These are phyloP conservation scores for Mortierella sp. DNA, from an alignment of 371 early-diverging fungal species.

Conservation along the genomic window DNA sequence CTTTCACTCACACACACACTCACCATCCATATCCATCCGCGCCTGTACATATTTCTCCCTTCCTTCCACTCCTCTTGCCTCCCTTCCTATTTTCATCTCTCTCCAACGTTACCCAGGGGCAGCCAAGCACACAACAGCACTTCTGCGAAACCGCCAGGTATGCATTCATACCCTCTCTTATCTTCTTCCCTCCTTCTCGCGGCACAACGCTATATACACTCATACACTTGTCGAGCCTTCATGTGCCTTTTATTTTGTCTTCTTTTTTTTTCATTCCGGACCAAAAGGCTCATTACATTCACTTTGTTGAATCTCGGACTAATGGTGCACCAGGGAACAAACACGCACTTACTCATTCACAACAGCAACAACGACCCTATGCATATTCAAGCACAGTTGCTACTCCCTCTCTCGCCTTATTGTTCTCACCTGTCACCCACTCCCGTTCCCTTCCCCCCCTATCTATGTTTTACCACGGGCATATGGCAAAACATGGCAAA, in stretches of 20 bases:
- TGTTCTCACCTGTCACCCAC: too few species aligned
- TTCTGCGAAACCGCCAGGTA: neutral
- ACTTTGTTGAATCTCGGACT: conserved; percentile 4
- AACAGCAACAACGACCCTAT: neutral
- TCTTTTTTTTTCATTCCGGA: neutral
- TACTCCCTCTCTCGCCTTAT: neutral
- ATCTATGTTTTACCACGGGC: neutral
- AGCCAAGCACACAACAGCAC: neutral
- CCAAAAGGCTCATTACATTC: neutral
- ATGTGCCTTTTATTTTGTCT: neutral
- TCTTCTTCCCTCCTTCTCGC: neutral
- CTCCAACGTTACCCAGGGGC: neutral
- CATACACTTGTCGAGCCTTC: neutral
- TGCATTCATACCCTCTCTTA: neutral
- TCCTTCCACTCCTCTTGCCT: neutral
- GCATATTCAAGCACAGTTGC: too few species aligned
- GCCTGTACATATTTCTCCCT: neutral
- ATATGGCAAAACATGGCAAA: neutral
- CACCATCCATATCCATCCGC: neutral
- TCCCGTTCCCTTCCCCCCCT: too few species aligned
- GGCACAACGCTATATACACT: neutral
- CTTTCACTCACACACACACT: neutral
- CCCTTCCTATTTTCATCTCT: neutral
- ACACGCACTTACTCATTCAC: neutral
- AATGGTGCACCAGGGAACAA: neutral